Evolutionary conservation across 176 grass and related monocot species (phyloP), one percentile per base, ranked within the genome.

Genomic region (Puccinellia tenuiflora): DNA sequence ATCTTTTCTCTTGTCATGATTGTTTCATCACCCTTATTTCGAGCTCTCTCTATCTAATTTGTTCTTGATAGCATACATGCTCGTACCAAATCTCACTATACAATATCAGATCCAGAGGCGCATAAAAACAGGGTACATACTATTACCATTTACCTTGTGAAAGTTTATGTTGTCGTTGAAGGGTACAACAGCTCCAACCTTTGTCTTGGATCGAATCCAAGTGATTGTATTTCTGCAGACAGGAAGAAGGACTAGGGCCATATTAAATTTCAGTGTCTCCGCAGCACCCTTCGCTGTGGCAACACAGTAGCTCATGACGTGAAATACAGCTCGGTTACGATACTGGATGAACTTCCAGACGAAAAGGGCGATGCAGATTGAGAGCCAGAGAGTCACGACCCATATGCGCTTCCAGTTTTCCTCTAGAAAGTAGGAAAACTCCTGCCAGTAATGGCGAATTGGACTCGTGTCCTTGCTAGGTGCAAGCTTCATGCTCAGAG

Each of bases 121-220:
- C 69, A 47, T 29, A 28, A 72, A 72, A 72, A 47, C 22, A 47
- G 24, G 40, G 29, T 37, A 18, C 68, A 71, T 45, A 46, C 5
- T 29, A 46, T 72, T 45, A 17, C 25, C 24, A 47, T 73, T 60
- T 84, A 90, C 93, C 87, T 94, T 97, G 53, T 97, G 94, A 46
- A 97, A 97, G 52, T 96, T 96, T 72, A 93, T 92, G n/a, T 93
- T 96, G 84, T 96, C 94, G 47, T 96, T 92, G 85, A 94, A 97
- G 53, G 94, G 94, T 14, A 97, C 72, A 38, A 86, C 51, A 30
- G 79, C 89, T 65, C 94, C 94, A 30, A 97, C 84, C 63, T 93
- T 83, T 75, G 94, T 97, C 79, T 97, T 93, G 3, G 88, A 92
- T 24, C 94, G 73, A 84, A 96, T 88, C 92, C 92, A 94, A 46